Evolutionary conservation across 129 eudicot species (phyloP), one percentile per base, ranked within the genome.

Genomic region (Ambrosia trifida): DNA sequence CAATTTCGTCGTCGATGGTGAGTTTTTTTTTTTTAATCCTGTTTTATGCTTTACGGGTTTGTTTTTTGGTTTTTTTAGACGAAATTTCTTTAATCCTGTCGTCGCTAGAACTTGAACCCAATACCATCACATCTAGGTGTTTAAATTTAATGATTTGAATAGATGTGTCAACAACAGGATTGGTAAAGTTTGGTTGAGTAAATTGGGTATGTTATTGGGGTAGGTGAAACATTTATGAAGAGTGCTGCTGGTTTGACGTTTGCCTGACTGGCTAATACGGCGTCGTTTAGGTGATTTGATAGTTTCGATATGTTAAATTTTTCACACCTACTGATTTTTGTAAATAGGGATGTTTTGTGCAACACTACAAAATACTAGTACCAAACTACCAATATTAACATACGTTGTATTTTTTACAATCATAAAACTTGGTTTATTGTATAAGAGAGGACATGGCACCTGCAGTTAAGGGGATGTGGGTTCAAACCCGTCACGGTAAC

Each of bases 1-100:
- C 98, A 4, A 89, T 93, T 41, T 82, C 91, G 57, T 83, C 88
- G 28, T 80, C 80, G 56, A 64, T 85, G 86, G 98, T 89, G 52
- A 85, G 98, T 82, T 20, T 20, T 52, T 61, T 61, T 3, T 45
- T n/a, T n/a, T n/a, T n/a, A n/a, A n/a, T n/a, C n/a, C 13, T 3
- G 3, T 4, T 3, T 33, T 17, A 11, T 14, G 4, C 3, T 13
- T 53, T 20, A n/a, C 1, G 28, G 28, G 28, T 24, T 24, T 24
- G 28, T 0, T 24, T 24, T 24, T 0, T n/a, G n/a, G n/a, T n/a
- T 24, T 24, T 24, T 24, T 24, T 24, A 24, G 28, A 24, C 1
- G 28, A 24, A 24, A 0, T 24, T 24, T 24, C 0, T 24, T 24
- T 24, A 24, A 24, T 24, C 1, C 1, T 24, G 28, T 24, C 28